Evolutionary conservation across 2,329 filamentous ascomycete species (phyloP).

Genomic region (Leptographium procerum): DNA sequence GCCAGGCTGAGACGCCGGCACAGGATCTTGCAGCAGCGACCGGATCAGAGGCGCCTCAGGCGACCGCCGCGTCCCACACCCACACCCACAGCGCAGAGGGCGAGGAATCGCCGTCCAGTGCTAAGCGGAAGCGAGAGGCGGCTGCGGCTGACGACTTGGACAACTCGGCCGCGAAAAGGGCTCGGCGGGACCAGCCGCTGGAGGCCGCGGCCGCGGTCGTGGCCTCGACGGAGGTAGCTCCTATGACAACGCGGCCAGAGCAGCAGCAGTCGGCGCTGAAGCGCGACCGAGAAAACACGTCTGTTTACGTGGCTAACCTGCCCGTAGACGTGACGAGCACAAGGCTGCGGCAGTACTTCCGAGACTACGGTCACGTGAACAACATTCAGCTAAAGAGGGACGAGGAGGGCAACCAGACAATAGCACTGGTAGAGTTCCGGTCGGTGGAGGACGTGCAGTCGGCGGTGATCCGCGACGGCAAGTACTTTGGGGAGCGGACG

Average conservation of each 20-base stretch:
- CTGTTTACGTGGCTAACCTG: conserved; percentile 68
- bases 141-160: conserved; percentile 33
- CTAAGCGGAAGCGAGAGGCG: conserved; percentile 67
- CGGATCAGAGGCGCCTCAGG: too few species aligned
- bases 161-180: conserved; percentile 54
- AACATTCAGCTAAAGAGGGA: conserved; percentile 59
- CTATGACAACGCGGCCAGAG: too few species aligned
- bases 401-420: conserved; percentile 45
- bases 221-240: too few species aligned
- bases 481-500: conserved; percentile 60
- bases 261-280: conserved; percentile 34
- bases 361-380: conserved; percentile 77
- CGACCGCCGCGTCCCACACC: conserved; percentile 9
- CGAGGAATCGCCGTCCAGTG: conserved; percentile 24
- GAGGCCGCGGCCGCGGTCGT: too few species aligned
- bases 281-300: conserved; percentile 83
- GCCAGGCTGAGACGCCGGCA: conserved; percentile 3
- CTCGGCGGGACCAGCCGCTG: conserved; percentile 30
- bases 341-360: conserved; percentile 79
- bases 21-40: conserved; percentile 20
- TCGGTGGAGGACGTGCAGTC: conserved; percentile 68
- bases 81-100: conserved; percentile 13
- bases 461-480: conserved; percentile 71
- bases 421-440: conserved; percentile 77
- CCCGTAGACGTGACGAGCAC: conserved; percentile 58